Evolutionary conservation across 805 yeast species (phyloP).

Genomic region (Maudiozyma barnettii): DNA sequence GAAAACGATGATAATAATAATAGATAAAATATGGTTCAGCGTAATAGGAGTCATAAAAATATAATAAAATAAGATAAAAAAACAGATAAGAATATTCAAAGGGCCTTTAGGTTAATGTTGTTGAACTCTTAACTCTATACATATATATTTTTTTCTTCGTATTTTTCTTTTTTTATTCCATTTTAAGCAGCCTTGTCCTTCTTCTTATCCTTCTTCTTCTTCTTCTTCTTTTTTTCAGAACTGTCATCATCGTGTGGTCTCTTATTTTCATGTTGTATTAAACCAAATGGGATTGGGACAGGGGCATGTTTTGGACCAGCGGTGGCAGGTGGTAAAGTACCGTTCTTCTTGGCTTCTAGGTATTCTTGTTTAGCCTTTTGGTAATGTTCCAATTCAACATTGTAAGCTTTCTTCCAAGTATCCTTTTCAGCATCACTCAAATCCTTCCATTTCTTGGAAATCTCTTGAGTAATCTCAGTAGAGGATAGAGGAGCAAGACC

Average conservation of each 20-base stretch:
- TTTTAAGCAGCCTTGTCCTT: constrained; percentile 27
- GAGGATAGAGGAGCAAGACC: constrained; percentile 59
- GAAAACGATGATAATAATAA: no score
- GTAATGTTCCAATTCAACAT: constrained; percentile 36
- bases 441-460: constrained; percentile 71
- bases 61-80: background rate
- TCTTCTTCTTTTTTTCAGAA: constrained; percentile 37
- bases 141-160: background rate
- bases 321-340: constrained; percentile 20
- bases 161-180: background rate
- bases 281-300: constrained; percentile 31
- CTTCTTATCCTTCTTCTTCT: constrained; percentile 49
- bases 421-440: constrained; percentile 61
- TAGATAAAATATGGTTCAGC: no score
- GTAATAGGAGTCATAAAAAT: background rate
- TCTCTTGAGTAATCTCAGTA: constrained; percentile 68
- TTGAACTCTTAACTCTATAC: background rate
- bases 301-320: constrained; percentile 33
- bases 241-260: constrained; percentile 30
- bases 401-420: constrained; percentile 55
- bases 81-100: background rate
- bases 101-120: background rate
- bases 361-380: constrained; percentile 39
- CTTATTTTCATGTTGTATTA: constrained; percentile 27
- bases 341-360: constrained; percentile 37